Conservation (phyloP, 2,329 filamentous ascomycete species). For the Achaetomium macrosporum region DNA sequence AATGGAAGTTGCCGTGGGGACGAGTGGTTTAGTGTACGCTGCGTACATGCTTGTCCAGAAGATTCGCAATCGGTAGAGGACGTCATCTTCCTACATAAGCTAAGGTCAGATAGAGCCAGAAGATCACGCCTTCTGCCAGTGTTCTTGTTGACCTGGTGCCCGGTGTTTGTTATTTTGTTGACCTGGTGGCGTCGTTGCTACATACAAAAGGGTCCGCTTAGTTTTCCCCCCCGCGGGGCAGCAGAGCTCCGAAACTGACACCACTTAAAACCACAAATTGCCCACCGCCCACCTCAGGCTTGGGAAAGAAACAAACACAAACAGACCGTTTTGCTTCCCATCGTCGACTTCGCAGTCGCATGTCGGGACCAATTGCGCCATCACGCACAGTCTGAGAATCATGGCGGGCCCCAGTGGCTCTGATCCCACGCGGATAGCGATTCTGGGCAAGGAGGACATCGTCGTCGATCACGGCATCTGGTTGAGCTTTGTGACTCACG, state of each 20-base stretch:
- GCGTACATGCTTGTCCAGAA: too few relatives aligned
- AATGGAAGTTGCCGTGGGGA: too few relatives aligned
- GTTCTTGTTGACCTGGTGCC: background rate
- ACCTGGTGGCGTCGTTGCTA: too few relatives aligned
- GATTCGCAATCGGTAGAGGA: too few relatives aligned
- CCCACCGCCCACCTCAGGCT: background rate
- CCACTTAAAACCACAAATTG: background rate
- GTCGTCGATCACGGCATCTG: constrained; percentile 88
- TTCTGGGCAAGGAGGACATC: constrained; percentile 85
- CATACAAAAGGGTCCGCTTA: constrained; percentile 11
- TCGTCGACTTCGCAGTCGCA: constrained; percentile 9
- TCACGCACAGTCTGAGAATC: constrained; percentile 14
- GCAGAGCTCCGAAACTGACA: background rate
- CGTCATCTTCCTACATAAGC: too few relatives aligned
- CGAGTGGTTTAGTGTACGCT: too few relatives aligned
- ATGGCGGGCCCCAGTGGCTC: constrained; percentile 23
- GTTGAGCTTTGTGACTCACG: constrained; percentile 71
- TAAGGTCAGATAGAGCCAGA: too few relatives aligned
- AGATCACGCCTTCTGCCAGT: too few relatives aligned
- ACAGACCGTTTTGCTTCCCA: background rate
- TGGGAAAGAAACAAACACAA: background rate
- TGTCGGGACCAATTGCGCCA: constrained; percentile 21
- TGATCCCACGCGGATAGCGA: constrained; percentile 59
- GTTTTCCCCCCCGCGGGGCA: constrained; percentile 15
- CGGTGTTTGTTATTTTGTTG: too few relatives aligned